Base-by-base conservation (phyloP, 164 flowering plant species). In the Taxillus chinensis region DNA sequence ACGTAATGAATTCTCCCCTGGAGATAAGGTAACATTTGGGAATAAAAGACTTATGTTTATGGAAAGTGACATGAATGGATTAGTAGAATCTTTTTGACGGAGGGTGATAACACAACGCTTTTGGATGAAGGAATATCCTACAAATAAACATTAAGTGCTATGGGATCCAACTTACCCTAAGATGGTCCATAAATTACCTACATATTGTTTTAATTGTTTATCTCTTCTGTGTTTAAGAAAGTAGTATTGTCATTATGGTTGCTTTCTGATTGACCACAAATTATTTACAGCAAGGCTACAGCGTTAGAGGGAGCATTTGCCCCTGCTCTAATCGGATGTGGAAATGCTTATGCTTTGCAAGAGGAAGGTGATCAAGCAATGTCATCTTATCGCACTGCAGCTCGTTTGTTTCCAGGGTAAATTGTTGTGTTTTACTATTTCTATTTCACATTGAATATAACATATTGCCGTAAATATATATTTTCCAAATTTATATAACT, bases 301-400 rank as follows among this genome's bases (percentile, higher is more conserved):
- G 82, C 55, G 68, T 65, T 91, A 68, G 99, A 91, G 73, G 90
- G 93, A 63, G 79, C 89, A 64, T 95, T 95, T 76, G 64, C 87
- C 12, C 89, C 95, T 59, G 96, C 93, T 63, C 86, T 85, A 96
- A 85, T 95, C 65, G 96, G 97, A 43, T 80, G 61, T 71, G 99
- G 99, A 48, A 89, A 89, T 89, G 95, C 97, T 61, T 87, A 78
- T 78, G 89, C 99, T 70, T 96, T 92, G 65, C 79, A 77, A 81
- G 96, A 91, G 64, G 99, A 95, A 79, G 96, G 96, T 65, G 99
- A 95, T 69, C 99, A 91, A 68, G 99, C 99, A 66, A 95, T 91
- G 99, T 78, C 86, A 38, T 81, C 93, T 45, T 95, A 89, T 67
- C 90, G 97, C 12, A 89, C 96, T 62, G 97, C 93, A 73, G 93